These are phyloP conservation scores for Fusarium sp. DNA, from an alignment of 2,329 filamentous ascomycete genomes.

Conservation along the genomic window DNA sequence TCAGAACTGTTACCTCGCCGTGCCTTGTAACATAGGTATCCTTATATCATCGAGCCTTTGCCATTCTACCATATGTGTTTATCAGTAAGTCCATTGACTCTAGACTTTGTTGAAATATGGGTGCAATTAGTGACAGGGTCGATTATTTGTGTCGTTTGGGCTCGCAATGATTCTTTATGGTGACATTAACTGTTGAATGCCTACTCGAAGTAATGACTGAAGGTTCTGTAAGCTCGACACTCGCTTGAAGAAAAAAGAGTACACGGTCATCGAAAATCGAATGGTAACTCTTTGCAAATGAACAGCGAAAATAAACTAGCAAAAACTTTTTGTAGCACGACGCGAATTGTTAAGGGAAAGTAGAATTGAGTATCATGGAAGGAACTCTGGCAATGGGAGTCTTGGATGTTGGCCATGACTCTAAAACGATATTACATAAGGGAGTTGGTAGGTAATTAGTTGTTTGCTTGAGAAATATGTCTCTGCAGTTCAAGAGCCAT, in stretches of 20 bases:
- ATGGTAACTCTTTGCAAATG: not conserved
- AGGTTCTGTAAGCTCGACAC: not conserved
- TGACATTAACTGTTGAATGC: not conserved
- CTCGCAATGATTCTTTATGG: not conserved
- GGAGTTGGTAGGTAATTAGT: constrained; percentile 14
- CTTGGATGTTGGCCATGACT: not conserved
- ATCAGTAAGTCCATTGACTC: not conserved
- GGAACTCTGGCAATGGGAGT: constrained; percentile 10
- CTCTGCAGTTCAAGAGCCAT: not conserved
- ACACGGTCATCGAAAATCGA: not conserved
- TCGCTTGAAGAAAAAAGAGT: not conserved
- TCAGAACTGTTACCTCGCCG: constrained; percentile 1
- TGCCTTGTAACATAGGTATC: not conserved
- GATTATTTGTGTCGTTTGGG: constrained; percentile 1
- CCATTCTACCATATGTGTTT: too few species aligned
- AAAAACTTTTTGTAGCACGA: not conserved
- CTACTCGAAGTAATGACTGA: not conserved
- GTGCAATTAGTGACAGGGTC: not conserved
- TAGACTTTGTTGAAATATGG: not conserved
- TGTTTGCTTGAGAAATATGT: not conserved
- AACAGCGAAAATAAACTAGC: not conserved
- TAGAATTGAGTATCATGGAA: constrained; percentile 4
- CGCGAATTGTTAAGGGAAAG: not conserved
- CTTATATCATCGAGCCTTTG: not conserved
- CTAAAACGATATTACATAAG: constrained; percentile 8